Evolutionary conservation across 75 land plant species (phyloP), one percentile per base, ranked within the genome.

Genomic region (Pinus taeda): DNA sequence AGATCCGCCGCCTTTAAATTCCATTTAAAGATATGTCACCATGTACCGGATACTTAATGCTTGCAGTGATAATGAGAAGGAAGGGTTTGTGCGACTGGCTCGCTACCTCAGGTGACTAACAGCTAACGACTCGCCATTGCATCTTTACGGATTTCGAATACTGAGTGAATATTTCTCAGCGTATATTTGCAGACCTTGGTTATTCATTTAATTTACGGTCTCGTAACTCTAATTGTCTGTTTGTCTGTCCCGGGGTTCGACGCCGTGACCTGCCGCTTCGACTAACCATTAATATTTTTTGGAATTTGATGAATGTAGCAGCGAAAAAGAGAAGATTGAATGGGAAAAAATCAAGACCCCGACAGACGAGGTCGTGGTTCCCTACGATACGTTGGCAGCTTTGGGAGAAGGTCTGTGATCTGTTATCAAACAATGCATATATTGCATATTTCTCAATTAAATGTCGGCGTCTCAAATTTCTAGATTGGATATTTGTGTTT

Each of bases 321-420:
- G 95, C 33, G 94, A 92, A 77, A 88, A 85, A 0, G 86, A 97
- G 80, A 85, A 85, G 37, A 88, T 97, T 21, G 89, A 87, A 66
- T 97, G 99, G 99, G 94, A 91, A 29, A 94, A 95, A 86, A 97
- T 97, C 79, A 80, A 90, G 81, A 94, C 99, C 36, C 99, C 99
- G 1, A 95, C 99, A 42, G 93, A 97, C 81, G 92, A 97, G 69
- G 87, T 93, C 11, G 99, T 97, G 11, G 91, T 97, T 63, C 99
- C 99, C 59, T 97, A 94, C 74, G 93, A 89, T 22, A 84, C 74
- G 76, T 73, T 97, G 71, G 80, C 86, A 8, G 83, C 91, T 8
- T 64, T 85, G 29, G 87, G 98, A 13, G 85, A 90, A 71, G 99
- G 99, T 97, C 75, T 75, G 67, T 57, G 15, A 62, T 69, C 49